Evolutionary conservation across 2,329 filamentous ascomycete genomes (phyloP).

Genomic region (Fusarium cicatricum): DNA sequence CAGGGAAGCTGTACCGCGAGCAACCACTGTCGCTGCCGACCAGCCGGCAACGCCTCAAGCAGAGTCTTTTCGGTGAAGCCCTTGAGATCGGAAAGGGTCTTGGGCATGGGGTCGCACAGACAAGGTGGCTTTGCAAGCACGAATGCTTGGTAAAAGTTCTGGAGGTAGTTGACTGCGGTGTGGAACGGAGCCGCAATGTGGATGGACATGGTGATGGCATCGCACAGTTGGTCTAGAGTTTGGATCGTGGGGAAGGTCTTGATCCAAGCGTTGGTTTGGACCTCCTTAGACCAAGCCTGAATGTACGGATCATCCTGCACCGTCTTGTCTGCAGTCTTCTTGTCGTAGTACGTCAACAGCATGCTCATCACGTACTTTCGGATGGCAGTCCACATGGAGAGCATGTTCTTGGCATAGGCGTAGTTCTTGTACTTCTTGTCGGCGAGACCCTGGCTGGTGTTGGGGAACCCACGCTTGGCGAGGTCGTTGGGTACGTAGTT

Average conservation of each 20-base stretch:
- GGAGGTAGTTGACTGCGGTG: constrained; percentile 60
- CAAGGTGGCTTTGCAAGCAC: constrained; percentile 54
- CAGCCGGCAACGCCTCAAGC: constrained; percentile 52
- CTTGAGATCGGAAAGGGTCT: constrained; percentile 42
- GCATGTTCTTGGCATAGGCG: constrained; percentile 56
- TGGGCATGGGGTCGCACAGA: constrained; percentile 48
- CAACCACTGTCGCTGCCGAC: constrained; percentile 54
- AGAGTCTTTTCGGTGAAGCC: constrained; percentile 44
- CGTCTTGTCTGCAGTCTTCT: constrained; percentile 42
- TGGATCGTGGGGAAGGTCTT: constrained; percentile 53
- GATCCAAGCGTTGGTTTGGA: constrained; percentile 51
- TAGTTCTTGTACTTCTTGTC: constrained; percentile 57
- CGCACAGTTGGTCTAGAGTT: constrained; percentile 52
- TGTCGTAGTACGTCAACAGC: constrained; percentile 47
- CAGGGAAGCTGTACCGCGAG: constrained; percentile 55
- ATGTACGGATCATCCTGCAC: constrained; percentile 45
- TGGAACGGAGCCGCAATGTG: constrained; percentile 60
- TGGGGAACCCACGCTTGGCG: constrained; percentile 52
- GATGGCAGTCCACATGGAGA: constrained; percentile 54
- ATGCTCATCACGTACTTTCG: constrained; percentile 52
- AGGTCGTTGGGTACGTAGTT: constrained; percentile 58
- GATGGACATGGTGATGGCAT: constrained; percentile 61
- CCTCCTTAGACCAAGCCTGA: constrained; percentile 51
- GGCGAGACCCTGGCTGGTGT: constrained; percentile 42
- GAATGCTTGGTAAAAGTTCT: constrained; percentile 59